phyloP scores from a whole-genome alignment of 306 rosid species.

The Delonix regia region DNA sequence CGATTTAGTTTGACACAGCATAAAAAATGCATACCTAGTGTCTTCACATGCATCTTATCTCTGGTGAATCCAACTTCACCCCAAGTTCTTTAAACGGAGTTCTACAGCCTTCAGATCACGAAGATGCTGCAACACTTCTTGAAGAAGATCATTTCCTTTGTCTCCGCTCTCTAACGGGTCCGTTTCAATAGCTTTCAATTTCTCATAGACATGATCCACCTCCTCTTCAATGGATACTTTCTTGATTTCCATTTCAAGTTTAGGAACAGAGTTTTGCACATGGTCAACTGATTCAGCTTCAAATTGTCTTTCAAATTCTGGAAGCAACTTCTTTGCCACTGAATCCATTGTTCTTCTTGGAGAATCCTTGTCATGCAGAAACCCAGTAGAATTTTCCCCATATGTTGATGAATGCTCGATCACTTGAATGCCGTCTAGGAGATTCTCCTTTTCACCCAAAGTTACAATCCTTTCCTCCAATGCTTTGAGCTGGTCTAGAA shows the following conservation, averaged over 20 bases:
- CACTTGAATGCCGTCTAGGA: slow-evolving; percentile 39
- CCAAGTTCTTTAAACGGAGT: slow-evolving; percentile 44
- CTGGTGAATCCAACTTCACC: slow-evolving; percentile 38
- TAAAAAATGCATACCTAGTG: slow-evolving; percentile 31
- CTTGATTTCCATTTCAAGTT: slow-evolving; percentile 43
- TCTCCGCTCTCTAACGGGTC: slow-evolving; percentile 69
- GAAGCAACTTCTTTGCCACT: slow-evolving; percentile 68
- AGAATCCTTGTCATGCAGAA: slow-evolving; percentile 32
- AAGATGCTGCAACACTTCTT: slow-evolving; percentile 72
- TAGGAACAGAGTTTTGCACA: slow-evolving; percentile 37
- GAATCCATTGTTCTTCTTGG: slow-evolving; percentile 43
- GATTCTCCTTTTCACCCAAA: slow-evolving; percentile 53
- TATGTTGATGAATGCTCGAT: not conserved
- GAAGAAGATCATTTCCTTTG: slow-evolving; percentile 66
- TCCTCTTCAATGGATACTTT: slow-evolving; percentile 63
- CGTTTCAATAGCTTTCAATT: slow-evolving; percentile 72
- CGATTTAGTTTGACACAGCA: too few species aligned
- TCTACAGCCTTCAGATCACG: slow-evolving; percentile 70
- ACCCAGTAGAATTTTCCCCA: slow-evolving; percentile 46
- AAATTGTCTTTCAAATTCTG: slow-evolving; percentile 44
- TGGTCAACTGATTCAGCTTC: slow-evolving; percentile 38
- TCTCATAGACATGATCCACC: slow-evolving; percentile 73
- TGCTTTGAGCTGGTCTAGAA: slow-evolving; percentile 71
- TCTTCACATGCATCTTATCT: slow-evolving; percentile 14
- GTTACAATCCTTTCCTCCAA: slow-evolving; percentile 64